Evolutionary conservation across 805 yeast genomes (phyloP), one percentile per base, ranked within the genome.

Genomic region (Sugiyamaella lignohabitans): DNA sequence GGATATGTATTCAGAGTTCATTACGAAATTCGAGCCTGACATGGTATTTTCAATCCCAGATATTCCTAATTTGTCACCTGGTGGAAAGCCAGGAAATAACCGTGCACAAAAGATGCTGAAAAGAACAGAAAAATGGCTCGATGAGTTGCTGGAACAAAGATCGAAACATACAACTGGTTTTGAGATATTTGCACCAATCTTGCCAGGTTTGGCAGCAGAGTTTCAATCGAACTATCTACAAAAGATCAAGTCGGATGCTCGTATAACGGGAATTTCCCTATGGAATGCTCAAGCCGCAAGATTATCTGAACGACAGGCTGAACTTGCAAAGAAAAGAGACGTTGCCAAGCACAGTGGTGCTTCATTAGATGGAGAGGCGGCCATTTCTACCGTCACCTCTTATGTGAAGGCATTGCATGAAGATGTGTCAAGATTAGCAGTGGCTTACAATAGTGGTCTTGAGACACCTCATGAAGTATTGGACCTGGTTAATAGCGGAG

Each of bases 11-110:
- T 42, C 51, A 27, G 50, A 50, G 38, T 47, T 62, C 19, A 56
- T 53, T 21, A 29, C 36, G 6, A 48, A 50, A 19, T 40, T 66
- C 38, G 46, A 46, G 20, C 60, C 68, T 1, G 69, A 66, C 19
- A 40, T 68, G n/a, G 53, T 68, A 17, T 40, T 68, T 2, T 55
- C 64, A 2, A 68, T 69, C 3, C 59, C 59, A 14, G 70, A 66
- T 48, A 30, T 55, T 18, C 64, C 68, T 2, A 56, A 60, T 24
- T 55, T 57, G 35, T 53, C 59, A 18, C 54, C 57, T 5, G 60
- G 57, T 21, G 60, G 57, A 5, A 24, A 40, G 14, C 61, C 66
- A 2, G 73, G 73, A 5, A 53, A 54, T 22, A 69, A 69, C 51
- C 53, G 72, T 35, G 48, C 56, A 16, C 55, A 59, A 23, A 67